Percentiles rank a stretch among this genome's conserved stretches.
Conservation (phyloP, 805 yeast genomes). For the Kodamaea laetipori region DNA sequence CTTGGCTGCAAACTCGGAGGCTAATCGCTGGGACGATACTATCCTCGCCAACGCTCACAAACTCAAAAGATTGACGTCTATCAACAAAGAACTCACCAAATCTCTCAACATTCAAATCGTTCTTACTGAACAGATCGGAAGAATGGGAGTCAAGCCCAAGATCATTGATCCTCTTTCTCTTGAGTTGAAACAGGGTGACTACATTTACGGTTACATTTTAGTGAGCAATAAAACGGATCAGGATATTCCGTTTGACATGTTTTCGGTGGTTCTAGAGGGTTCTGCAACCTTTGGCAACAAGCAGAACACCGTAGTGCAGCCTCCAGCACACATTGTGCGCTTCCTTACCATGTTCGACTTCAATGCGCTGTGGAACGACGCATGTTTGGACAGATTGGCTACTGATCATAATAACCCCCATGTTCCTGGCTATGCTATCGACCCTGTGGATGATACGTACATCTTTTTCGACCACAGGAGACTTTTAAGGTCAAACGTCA, state of each 20-base stretch:
- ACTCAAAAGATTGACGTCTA: conserved; percentile 32
- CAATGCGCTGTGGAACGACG: conserved; percentile 44
- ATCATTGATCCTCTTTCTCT: conserved; percentile 32
- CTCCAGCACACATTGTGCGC: conserved; percentile 24
- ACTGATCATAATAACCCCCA: conserved; percentile 36
- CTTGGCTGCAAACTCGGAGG: conserved; percentile 17
- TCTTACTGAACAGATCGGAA: conserved; percentile 38
- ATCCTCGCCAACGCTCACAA: conserved; percentile 39
- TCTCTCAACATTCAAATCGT: conserved; percentile 30
- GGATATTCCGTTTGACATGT: conserved; percentile 42
- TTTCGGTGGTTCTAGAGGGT: conserved; percentile 42
- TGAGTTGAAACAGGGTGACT: conserved; percentile 41
- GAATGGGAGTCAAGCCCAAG: conserved; percentile 33
- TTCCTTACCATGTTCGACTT: conserved; percentile 45
- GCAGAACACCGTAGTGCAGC: conserved; percentile 21
- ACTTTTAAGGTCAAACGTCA: conserved; percentile 31
- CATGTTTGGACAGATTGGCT: conserved; percentile 31
- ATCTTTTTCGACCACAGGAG: conserved; percentile 27
- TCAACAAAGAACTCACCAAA: conserved; percentile 30
- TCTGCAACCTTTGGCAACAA: conserved; percentile 24
- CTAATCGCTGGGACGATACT: conserved; percentile 35
- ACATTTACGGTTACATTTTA: conserved; percentile 37
- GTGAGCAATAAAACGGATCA: conserved; percentile 30
- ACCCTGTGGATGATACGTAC: conserved; percentile 35
- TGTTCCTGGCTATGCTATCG: conserved; percentile 24